Base-by-base conservation (phyloP, 495 filamentous ascomycete species). In the Neurospora sublineolata region DNA sequence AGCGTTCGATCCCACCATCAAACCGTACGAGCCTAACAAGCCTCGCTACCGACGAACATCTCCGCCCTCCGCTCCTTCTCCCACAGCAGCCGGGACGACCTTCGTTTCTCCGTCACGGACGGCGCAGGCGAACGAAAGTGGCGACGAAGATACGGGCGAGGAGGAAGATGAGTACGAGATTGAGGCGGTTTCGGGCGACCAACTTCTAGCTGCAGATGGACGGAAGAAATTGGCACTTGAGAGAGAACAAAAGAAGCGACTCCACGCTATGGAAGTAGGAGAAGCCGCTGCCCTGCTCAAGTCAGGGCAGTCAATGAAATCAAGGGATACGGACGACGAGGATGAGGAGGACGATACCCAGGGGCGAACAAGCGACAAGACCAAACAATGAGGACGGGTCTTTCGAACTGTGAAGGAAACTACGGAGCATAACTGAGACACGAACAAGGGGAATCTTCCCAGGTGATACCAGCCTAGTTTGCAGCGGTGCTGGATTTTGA, bases 181-280 rank as follows among this genome's bases (percentile, higher is more conserved):
- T 30, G 86, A 87, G 67, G 80, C 77, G 7, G 76, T 80, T 10
- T 72, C 84, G 3, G 83, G 79, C 23, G 71, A 79, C 37, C 74
- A 83, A 71, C 71, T 82, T 14, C 20, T 75, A 83, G 20, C 79
- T 27, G 40, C 40, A 8, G 60, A 67, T 33, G 75, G 69, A 10
- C 69, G 72, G 16, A 73, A 78, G 44, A 36, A 76, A 42, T 58
- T 73, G 4, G 73, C 69, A 16, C 73, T 79, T 18, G 77, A 82
- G 41, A 73, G 74, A 40, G 78, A 82, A 71, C 80, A 81, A 75
- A 86, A 86, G 81, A 75, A 85, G 71, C 82, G 82, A 44, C 80
- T 88, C 27, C 86, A 87, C 71, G 83, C 79, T 70, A 88, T 88
- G 85, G 86, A 88, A 73, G 77, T 82, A 18, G 83, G 82, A 44